Evolutionary conservation across 108 stramenopile species (phyloP).

Genomic region (Heterococcus sp.): DNA sequence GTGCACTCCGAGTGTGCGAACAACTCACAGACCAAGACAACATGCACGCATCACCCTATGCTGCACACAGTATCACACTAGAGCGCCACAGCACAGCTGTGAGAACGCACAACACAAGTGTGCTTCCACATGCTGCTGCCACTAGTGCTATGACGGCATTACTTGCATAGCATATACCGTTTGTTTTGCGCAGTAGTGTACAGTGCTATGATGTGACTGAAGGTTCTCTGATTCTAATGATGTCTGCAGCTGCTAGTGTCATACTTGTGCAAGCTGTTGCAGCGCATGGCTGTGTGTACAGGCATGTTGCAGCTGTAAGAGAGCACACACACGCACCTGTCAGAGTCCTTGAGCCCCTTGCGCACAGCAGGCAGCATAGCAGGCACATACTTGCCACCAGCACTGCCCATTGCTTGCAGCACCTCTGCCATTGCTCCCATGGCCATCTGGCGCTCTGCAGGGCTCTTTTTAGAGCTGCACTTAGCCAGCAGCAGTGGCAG

Average conservation of each 20-base stretch:
- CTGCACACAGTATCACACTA: too few species aligned
- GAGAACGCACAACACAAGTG: too few species aligned
- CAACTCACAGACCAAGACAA: too few species aligned
- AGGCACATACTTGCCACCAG: not conserved
- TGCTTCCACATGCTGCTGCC: too few species aligned
- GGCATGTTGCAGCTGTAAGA: too few species aligned
- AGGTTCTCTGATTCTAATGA: not conserved
- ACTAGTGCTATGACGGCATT: too few species aligned
- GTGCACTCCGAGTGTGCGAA: not conserved
- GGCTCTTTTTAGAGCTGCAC: constrained; percentile 77
- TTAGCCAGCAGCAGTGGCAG: constrained; percentile 79
- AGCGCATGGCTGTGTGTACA: not conserved
- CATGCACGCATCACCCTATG: too few species aligned
- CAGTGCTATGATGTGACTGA: too few species aligned
- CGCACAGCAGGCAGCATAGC: not conserved
- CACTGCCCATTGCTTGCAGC: not conserved
- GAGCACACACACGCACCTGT: not conserved
- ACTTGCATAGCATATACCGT: too few species aligned
- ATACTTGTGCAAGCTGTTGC: not conserved
- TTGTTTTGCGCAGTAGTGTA: too few species aligned
- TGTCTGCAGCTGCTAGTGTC: not conserved
- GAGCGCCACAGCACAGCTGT: too few species aligned
- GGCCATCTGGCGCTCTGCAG: constrained; percentile 88
- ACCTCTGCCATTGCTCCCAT: constrained; percentile 90
- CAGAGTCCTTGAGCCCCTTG: not conserved